Evolutionary conservation across 768 basidiomycete genomes (phyloP).

Genomic region (Auricularia cornea): DNA sequence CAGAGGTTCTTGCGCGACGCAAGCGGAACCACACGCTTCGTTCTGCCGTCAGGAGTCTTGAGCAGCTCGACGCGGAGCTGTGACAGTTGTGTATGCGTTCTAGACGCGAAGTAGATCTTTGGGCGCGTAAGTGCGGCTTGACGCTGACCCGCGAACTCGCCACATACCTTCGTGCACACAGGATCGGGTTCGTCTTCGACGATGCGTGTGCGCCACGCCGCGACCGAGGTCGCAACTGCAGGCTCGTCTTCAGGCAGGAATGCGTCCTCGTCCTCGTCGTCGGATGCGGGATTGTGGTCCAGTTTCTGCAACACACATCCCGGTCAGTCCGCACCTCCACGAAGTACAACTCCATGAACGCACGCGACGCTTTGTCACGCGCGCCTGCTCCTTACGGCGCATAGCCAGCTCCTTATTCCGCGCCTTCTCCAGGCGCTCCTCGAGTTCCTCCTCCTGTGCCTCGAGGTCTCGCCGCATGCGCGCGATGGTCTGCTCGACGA

Average conservation of each 20-base stretch:
- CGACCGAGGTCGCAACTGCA: not conserved
- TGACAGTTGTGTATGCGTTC: slow-evolving; percentile 92
- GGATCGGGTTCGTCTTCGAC: slow-evolving; percentile 32
- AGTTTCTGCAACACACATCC: slow-evolving; percentile 15
- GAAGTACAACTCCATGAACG: slow-evolving; percentile 7
- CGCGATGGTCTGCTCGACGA: slow-evolving; percentile 60
- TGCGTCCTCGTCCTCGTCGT: slow-evolving; percentile 44
- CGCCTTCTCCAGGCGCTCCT: slow-evolving; percentile 49
- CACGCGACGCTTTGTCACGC: slow-evolving; percentile 33
- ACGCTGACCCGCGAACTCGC: not conserved
- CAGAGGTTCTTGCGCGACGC: slow-evolving; percentile 89
- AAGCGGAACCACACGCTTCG: slow-evolving; percentile 66
- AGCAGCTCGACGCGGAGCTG: slow-evolving; percentile 82
- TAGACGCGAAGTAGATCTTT: slow-evolving; percentile 90
- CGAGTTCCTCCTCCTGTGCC: slow-evolving; percentile 54
- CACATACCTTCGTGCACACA: slow-evolving; percentile 43
- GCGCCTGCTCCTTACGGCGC: slow-evolving; percentile 42
- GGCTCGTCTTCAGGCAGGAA: slow-evolving; percentile 62
- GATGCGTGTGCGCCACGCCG: not conserved
- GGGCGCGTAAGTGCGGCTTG: not conserved
- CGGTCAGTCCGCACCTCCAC: not conserved
- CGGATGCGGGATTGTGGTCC: slow-evolving; percentile 19
- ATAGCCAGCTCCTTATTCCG: slow-evolving; percentile 53
- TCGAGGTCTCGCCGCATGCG: slow-evolving; percentile 60
- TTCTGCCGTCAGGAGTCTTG: slow-evolving; percentile 38